A percentile compares a stretch with the other conserved stretches of the same genome.
Evolutionary conservation across 768 basidiomycete species (phyloP).

Genomic region (Tulasnella calospora): DNA sequence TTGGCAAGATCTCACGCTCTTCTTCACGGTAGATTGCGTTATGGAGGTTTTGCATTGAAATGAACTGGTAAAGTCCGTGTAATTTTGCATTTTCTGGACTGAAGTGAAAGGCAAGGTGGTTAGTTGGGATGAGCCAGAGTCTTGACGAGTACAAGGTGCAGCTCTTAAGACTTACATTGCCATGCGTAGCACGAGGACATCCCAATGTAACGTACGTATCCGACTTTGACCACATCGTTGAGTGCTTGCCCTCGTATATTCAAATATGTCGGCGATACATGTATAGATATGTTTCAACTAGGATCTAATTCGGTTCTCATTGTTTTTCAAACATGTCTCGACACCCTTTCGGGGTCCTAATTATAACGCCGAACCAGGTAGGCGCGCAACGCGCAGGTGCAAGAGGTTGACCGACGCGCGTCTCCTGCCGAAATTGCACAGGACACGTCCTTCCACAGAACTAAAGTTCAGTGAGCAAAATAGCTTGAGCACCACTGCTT

Average conservation of each 20-base stretch:
- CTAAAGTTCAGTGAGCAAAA: no score
- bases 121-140: background rate
- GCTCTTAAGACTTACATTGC: conserved; percentile 24
- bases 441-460: no score
- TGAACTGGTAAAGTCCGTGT: conserved; percentile 14
- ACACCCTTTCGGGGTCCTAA: no score
- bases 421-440: no score
- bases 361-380: no score
- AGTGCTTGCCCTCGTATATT: conserved; percentile 43
- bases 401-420: no score
- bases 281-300: no score
- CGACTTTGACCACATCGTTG: conserved; percentile 48
- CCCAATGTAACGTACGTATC: conserved; percentile 47
- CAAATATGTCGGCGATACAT: no score
- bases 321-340: no score
- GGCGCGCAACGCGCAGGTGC: no score
- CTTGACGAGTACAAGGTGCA: background rate
- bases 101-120: background rate
- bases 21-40: conserved; percentile 24
- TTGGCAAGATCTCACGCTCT: conserved; percentile 23
- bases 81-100: conserved; percentile 26
- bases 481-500: no score
- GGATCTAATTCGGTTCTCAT: no score
- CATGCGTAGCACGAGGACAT: conserved; percentile 41
- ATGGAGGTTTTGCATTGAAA: conserved; percentile 23